These are phyloP conservation scores for Ophiostoma tasmaniense DNA, from an alignment of 2,329 filamentous ascomycete genomes.

Conservation along the genomic window DNA sequence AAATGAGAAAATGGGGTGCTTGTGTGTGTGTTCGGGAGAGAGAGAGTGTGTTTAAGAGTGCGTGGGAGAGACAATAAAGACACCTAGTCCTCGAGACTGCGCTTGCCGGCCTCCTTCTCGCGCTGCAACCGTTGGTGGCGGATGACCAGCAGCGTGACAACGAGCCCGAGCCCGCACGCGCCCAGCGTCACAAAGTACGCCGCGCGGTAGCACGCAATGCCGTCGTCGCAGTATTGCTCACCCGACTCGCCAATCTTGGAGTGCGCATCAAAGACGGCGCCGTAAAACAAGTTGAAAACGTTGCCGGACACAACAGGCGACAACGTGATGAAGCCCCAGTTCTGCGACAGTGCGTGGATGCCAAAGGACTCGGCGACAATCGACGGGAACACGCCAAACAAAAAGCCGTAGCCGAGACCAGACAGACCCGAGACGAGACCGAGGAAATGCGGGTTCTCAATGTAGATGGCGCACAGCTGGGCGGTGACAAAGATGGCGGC, in stretches of 20 bases:
- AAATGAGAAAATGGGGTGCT: not conserved
- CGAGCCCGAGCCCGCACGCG: slow-evolving; percentile 60
- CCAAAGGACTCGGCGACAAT: slow-evolving; percentile 87
- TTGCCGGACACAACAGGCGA: slow-evolving; percentile 83
- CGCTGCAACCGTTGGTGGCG: slow-evolving; percentile 42
- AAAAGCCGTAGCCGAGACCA: slow-evolving; percentile 81
- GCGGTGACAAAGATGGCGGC: slow-evolving; percentile 69
- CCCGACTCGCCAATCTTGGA: slow-evolving; percentile 60
- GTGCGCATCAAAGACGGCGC: slow-evolving; percentile 72
- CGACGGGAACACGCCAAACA: slow-evolving; percentile 90
- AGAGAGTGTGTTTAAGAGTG: not conserved
- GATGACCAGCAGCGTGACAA: slow-evolving; percentile 63
- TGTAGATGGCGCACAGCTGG: slow-evolving; percentile 65
- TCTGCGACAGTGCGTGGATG: slow-evolving; percentile 78
- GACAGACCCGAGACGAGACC: slow-evolving; percentile 73
- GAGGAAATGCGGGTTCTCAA: slow-evolving; percentile 69
- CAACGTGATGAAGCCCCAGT: slow-evolving; percentile 93
- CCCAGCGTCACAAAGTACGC: slow-evolving; percentile 74
- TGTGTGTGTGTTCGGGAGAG: not conserved
- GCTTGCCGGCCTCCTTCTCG: slow-evolving; percentile 28
- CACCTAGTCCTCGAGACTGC: slow-evolving; percentile 21
- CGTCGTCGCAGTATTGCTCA: slow-evolving; percentile 66
- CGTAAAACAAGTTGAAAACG: slow-evolving; percentile 88
- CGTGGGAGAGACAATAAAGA: too few species aligned
- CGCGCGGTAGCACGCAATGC: slow-evolving; percentile 67